Evolutionary conservation across 208 protist genomes (phyloP).

Genomic region (Trypanosoma melophagium): DNA sequence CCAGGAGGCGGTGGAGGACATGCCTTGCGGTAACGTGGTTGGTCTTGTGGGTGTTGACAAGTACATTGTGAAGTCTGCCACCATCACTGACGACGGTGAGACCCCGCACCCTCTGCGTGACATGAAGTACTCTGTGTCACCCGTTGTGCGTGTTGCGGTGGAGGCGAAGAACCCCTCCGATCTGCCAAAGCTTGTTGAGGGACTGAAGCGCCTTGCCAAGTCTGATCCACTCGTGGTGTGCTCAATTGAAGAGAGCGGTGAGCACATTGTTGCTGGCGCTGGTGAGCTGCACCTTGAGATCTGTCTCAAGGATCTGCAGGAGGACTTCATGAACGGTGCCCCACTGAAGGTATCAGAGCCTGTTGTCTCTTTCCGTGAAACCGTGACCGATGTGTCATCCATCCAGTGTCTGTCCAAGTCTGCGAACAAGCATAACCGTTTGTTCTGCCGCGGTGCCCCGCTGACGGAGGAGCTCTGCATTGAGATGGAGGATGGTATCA

Average conservation of each 20-base stretch:
- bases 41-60: constrained; percentile 99
- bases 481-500: constrained; percentile 92
- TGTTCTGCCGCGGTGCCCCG: constrained; percentile 94
- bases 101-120: constrained; percentile 64
- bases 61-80: constrained; percentile 98
- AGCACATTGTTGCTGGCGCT: constrained; percentile 99
- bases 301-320: constrained; percentile 99
- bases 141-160: constrained; percentile 97
- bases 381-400: constrained; percentile 92
- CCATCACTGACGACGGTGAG: constrained; percentile 92
- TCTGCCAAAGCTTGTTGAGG: constrained; percentile 98
- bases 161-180: constrained; percentile 97
- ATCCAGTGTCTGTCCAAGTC: constrained; percentile 91
- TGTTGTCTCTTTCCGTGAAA: constrained; percentile 99
- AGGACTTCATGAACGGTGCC: constrained; percentile 95
- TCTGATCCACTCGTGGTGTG: constrained; percentile 95
- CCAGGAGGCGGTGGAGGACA: constrained; percentile 95
- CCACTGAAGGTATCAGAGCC: constrained; percentile 95
- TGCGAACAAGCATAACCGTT: constrained; percentile 99
- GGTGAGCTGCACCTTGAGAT: constrained; percentile 99
- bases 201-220: constrained; percentile 97
- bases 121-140: constrained; percentile 99
- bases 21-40: constrained; percentile 98
- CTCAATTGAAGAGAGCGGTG: constrained; percentile 96
- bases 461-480: constrained; percentile 92